A percentile compares a stretch with the other conserved stretches of the same genome.
phyloP scores from a whole-genome alignment of 73 alveolate genomes.

The Paramecium pentaurelia region DNA sequence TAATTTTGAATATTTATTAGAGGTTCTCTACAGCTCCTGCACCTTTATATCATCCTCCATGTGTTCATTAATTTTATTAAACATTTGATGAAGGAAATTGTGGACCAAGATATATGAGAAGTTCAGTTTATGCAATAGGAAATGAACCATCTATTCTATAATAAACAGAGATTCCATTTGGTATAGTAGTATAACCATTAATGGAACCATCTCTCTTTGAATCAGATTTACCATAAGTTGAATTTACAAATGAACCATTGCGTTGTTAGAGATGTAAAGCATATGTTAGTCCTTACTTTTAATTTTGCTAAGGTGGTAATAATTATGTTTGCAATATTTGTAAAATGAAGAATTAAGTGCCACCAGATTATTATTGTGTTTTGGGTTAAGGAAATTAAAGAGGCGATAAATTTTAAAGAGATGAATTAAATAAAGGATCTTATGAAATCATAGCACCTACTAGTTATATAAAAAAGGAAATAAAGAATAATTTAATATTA shows the following conservation, averaged over 20 bases:
- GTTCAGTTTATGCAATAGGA: constrained; percentile 57
- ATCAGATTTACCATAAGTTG: constrained; percentile 29
- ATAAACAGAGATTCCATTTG: constrained; percentile 54
- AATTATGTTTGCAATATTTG: constrained; percentile 75
- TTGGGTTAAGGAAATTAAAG: constrained; percentile 55
- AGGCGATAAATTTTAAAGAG: constrained; percentile 67
- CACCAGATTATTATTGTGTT: constrained; percentile 61
- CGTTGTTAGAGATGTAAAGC: constrained; percentile 78
- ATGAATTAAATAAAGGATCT: constrained; percentile 73
- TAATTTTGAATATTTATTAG: background rate
- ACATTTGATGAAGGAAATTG: constrained; percentile 72
- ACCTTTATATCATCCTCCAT: constrained; percentile 45
- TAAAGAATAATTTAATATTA: constrained; percentile 50
- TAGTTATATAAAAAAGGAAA: constrained; percentile 56
- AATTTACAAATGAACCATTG: constrained; percentile 57
- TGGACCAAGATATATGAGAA: constrained; percentile 76
- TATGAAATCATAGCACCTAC: constrained; percentile 79
- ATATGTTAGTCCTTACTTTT: constrained; percentile 71
- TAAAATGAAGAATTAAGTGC: constrained; percentile 63
- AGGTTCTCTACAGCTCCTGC: constrained; percentile 45
- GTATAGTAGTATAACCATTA: constrained; percentile 49
- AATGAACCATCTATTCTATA: constrained; percentile 42
- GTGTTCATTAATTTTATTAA: background rate
- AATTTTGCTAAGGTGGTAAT: constrained; percentile 66
- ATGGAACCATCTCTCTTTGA: constrained; percentile 39